These are phyloP conservation scores for Bipolaris victoriae DNA, from an alignment of 2,329 filamentous ascomycete species.

Conservation along the genomic window DNA sequence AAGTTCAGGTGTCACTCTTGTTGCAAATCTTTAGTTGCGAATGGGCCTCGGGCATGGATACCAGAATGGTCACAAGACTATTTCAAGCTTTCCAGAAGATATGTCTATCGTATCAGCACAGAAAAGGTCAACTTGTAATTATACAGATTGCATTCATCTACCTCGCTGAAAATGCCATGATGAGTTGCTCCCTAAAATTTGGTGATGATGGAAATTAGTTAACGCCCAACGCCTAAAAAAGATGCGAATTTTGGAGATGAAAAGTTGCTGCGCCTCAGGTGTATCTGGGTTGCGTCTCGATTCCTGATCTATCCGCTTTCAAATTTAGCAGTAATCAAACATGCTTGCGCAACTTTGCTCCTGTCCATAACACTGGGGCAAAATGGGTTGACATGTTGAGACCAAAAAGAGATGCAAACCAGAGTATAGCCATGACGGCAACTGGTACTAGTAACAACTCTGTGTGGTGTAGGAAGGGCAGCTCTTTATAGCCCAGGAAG, in stretches of 20 bases:
- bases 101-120: no score
- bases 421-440: constrained; percentile 64
- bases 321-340: constrained; percentile 24
- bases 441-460: constrained; percentile 69
- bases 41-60: no score
- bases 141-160: not conserved
- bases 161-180: not conserved
- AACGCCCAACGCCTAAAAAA: not conserved
- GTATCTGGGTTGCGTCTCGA: not conserved
- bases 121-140: not conserved
- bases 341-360: constrained; percentile 53
- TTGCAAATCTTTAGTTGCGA: no score
- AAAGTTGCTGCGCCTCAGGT: not conserved
- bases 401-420: constrained; percentile 60
- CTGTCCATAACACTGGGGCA: constrained; percentile 58
- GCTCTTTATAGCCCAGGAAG: constrained; percentile 71
- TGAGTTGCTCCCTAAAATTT: not conserved
- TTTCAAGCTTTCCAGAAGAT: no score
- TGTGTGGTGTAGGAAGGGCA: constrained; percentile 71
- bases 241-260: no score
- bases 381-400: constrained; percentile 59
- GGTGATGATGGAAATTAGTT: not conserved
- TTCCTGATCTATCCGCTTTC: not conserved
- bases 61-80: no score
- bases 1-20: no score